Base-by-base conservation (phyloP, 164 flowering plant species). In the Paratinospora sagittata region DNA sequence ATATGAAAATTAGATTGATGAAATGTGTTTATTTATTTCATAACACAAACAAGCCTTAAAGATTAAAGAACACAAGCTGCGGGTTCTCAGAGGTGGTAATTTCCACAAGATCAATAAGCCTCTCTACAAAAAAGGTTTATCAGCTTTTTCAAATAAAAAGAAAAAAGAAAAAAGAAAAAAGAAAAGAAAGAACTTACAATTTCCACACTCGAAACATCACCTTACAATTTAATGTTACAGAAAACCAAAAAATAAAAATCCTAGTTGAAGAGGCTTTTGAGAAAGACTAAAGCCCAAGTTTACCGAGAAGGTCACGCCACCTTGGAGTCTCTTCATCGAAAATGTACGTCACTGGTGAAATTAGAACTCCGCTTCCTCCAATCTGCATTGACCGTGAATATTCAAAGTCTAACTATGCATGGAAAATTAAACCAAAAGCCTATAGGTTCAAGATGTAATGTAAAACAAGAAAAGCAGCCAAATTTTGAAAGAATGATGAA, bases 301-400 rank as follows among this genome's bases (percentile, higher is more conserved):
- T 78, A 21, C 77, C 61, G 39, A 90, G 93, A 70, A 94, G 90
- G 71, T 83, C 64, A 3, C 77, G 84, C 97, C 97, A 92, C 75
- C 95, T 86, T 27, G 97, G 97, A 70, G 98, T 85, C 67, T 91
- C 98, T 77, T 90, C 98, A 58, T 94, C 96, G 52, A 94, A 94
- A 66, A 94, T 94, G 87, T 94, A 94, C 63, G 97, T 94, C 76
- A 94, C 72, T 0, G 98, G 97, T 63, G 98, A 92, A 49, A 94
- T 62, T 70, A 94, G 78, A 49, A 92, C 97, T 10, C 98, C 98
- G 70, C 97, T 94, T 39, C 98, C 98, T 61, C 97, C 98, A 80
- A 92, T 89, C 97, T 94, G 86, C 80, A 82, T 33, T 65, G 16
- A 43, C 6, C 13, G 4, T 70, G 2, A 19, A 57, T 7, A 24